These are phyloP conservation scores for Aspergillus awamori DNA, from an alignment of 2,329 filamentous ascomycete genomes.

Conservation along the genomic window DNA sequence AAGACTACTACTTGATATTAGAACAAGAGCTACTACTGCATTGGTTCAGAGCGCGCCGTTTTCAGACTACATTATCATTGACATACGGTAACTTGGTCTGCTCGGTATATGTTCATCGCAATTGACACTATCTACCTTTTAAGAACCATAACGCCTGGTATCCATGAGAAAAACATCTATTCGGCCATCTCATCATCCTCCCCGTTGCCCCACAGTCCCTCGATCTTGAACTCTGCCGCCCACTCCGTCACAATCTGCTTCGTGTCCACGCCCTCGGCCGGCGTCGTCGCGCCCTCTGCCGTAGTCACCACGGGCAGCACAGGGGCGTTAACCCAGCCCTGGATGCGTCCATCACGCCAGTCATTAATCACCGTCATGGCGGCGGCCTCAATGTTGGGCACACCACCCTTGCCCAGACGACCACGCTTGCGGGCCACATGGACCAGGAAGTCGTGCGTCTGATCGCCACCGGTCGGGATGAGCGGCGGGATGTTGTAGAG, in stretches of 20 bases:
- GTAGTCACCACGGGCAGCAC: constrained; percentile 60
- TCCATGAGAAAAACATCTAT: constrained; percentile 29
- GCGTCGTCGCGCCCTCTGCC: constrained; percentile 36
- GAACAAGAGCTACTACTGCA: no score
- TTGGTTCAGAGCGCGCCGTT: no score
- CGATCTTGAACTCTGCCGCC: constrained; percentile 93
- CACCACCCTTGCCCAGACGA: constrained; percentile 80
- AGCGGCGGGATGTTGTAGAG: constrained; percentile 85
- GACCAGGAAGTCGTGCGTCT: constrained; percentile 86
- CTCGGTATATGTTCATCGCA: neutral
- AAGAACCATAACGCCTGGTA: constrained; percentile 19
- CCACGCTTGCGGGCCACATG: constrained; percentile 94
- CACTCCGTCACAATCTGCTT: constrained; percentile 90
- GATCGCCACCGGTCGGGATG: constrained; percentile 69
- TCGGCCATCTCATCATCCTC: constrained; percentile 46
- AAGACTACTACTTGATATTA: no score
- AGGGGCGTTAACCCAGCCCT: constrained; percentile 85
- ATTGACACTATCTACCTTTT: constrained; percentile 11
- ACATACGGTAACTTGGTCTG: neutral
- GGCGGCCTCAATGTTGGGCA: constrained; percentile 84
- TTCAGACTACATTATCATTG: neutral
- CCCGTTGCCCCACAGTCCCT: constrained; percentile 83
- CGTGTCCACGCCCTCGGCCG: constrained; percentile 60
- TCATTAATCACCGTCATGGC: constrained; percentile 95
- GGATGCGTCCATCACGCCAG: constrained; percentile 92